Base-by-base conservation (phyloP, 441 rosid genomes). In the Melastoma candidum region DNA sequence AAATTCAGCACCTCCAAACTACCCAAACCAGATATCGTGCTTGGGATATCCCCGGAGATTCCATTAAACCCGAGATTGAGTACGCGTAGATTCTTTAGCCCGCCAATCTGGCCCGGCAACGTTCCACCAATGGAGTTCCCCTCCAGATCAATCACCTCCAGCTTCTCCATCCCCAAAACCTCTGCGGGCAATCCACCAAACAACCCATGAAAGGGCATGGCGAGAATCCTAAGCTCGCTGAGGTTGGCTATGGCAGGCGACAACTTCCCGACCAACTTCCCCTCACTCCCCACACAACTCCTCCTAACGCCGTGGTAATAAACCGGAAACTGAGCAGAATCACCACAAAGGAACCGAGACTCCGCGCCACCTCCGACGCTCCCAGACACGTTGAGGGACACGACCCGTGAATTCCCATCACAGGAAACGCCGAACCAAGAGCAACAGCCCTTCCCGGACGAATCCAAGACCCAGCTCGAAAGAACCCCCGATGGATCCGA, bases 71-170 rank as follows among this genome's bases (percentile, higher is more conserved):
- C 84, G 7, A 83, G 74, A 71, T 74, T 81, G 13, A 75, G 73
- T 69, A 77, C 81, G 63, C 76, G 63, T 58, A 80, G 47, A 49
- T 59, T 70, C 59, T 68, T 66, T 51, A 79, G 56, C 63, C 84
- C 82, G 14, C 59, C 25, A 51, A 83, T 72, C 29, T 62, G 58
- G 62, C 26, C 55, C 11, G 86, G 86, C 55, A 80, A 67, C 17
- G 51, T 58, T 45, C 82, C 90, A 11, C 60, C 44, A 22, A 87
- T 70, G 49, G 48, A 47, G 63, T 81, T 82, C 0, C 89, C 87
- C 61, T 82, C 81, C 22, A 85, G 77, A 76, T 85, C 93, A 49
- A 89, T 79, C 27, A 82, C 70, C 62, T 84, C 84, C 57, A 89
- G 51, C 54, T 67, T 80, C 53, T 77, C 53, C 77, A 90, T 74